Evolutionary conservation across 257 asterid genomes (phyloP).

Genomic region (Prunella vulgaris): DNA sequence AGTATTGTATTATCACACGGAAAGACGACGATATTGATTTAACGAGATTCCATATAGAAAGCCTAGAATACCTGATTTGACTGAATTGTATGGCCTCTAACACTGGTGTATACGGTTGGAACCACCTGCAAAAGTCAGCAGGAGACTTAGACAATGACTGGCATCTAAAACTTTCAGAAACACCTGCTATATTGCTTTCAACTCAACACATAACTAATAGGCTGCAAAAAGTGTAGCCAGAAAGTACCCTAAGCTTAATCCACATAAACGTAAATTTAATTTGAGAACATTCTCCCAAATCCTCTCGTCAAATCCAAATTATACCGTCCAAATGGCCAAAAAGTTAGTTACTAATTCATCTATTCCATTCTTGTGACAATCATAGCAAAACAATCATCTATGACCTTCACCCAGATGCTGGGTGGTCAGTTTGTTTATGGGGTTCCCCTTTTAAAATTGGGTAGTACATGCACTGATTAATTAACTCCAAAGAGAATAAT

Average conservation of each 20-base stretch:
- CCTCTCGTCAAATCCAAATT: too few relatives aligned
- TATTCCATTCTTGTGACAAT: too few relatives aligned
- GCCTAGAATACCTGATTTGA: slow-evolving; percentile 84
- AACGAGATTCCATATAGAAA: slow-evolving; percentile 10
- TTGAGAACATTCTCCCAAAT: too few relatives aligned
- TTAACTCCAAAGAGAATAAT: neutral
- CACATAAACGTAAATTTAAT: too few relatives aligned
- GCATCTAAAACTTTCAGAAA: slow-evolving; percentile 6
- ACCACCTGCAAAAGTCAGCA: slow-evolving; percentile 74
- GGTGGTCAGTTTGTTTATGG: too few relatives aligned
- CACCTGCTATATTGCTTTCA: neutral
- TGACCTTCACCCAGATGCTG: too few relatives aligned
- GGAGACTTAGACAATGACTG: neutral
- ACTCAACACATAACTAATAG: neutral
- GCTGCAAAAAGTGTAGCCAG: neutral
- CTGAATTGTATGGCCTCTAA: slow-evolving; percentile 67
- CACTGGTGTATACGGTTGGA: slow-evolving; percentile 73
- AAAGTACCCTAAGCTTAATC: too few relatives aligned
- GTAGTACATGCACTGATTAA: neutral
- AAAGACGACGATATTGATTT: neutral
- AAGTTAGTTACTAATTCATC: too few relatives aligned
- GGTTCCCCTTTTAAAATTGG: neutral
- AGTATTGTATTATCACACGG: slow-evolving; percentile 1
- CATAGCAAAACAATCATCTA: too few relatives aligned
- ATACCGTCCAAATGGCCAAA: too few relatives aligned